Conservation (phyloP, 805 yeast species). For the Yarrowia sp. region DNA sequence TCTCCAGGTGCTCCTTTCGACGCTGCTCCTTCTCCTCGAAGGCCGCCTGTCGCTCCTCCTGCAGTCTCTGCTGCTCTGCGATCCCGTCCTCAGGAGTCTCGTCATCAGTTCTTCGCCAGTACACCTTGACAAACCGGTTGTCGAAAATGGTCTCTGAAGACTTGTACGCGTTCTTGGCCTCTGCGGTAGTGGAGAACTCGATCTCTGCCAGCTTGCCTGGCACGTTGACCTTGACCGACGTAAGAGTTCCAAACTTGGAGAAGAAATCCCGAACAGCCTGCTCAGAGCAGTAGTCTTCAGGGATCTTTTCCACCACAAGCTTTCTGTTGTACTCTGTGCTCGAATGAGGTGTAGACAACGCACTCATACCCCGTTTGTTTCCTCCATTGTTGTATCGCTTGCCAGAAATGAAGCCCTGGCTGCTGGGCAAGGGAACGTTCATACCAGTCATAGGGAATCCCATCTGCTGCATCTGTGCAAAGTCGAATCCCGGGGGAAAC, state of each 20-base stretch:
- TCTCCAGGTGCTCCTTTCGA: constrained; percentile 38
- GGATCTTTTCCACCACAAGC: constrained; percentile 45
- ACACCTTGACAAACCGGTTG: constrained; percentile 49
- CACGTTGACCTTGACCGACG: constrained; percentile 35
- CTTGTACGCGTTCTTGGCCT: constrained; percentile 45
- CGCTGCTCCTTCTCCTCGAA: constrained; percentile 42
- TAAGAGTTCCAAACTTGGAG: constrained; percentile 43
- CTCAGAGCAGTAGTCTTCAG: constrained; percentile 43
- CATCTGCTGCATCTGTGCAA: constrained; percentile 21
- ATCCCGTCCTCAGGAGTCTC: constrained; percentile 37
- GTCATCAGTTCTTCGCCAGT: constrained; percentile 38
- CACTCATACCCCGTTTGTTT: constrained; percentile 20
- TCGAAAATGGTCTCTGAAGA: constrained; percentile 47
- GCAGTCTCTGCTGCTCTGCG: constrained; percentile 41
- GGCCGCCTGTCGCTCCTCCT: constrained; percentile 43
- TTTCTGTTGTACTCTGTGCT: constrained; percentile 35
- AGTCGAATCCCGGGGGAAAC: constrained; percentile 22
- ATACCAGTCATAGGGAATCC: constrained; percentile 25
- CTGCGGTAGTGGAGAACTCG: constrained; percentile 40
- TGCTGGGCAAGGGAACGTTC: constrained; percentile 29
- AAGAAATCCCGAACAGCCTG: constrained; percentile 39
- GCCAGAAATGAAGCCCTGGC: constrained; percentile 31
- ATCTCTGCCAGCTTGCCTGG: constrained; percentile 40
- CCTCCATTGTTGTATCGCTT: constrained; percentile 8
- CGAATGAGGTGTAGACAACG: constrained; percentile 30